phyloP scores from a whole-genome alignment of 768 basidiomycete genomes.

The Boletus rex-veris region DNA sequence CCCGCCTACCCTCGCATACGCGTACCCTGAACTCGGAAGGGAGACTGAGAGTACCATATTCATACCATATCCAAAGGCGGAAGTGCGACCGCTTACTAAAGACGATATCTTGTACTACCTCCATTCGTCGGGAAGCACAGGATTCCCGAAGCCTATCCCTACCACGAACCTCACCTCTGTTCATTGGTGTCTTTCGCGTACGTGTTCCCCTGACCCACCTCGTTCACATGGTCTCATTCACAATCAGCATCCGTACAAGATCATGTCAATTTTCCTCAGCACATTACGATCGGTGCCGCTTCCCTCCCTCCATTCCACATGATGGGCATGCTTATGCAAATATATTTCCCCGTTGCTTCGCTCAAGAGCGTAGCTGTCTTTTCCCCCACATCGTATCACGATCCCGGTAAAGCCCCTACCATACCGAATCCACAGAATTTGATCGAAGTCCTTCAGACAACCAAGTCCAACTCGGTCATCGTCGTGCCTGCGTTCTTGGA shows the following conservation, averaged over 20 bases:
- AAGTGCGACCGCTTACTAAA: not conserved
- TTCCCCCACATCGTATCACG: conserved; percentile 17
- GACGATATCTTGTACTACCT: conserved; percentile 34
- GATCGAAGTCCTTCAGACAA: conserved; percentile 15
- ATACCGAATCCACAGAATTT: conserved; percentile 20
- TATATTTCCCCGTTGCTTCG: conserved; percentile 11
- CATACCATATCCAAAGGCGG: conserved; percentile 10
- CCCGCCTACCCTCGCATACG: conserved; percentile 7
- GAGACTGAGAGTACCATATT: not conserved
- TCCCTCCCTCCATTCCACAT: conserved; percentile 24
- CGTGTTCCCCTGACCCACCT: not conserved
- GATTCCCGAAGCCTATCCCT: conserved; percentile 43
- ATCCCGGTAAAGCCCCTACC: conserved; percentile 11
- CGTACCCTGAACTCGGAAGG: conserved; percentile 7
- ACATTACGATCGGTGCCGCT: conserved; percentile 5
- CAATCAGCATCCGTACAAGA: conserved; percentile 7
- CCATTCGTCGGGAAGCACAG: conserved; percentile 51
- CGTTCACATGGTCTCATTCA: not conserved
- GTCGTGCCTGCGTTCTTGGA: conserved; percentile 25
- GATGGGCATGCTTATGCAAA: conserved; percentile 16
- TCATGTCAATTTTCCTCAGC: conserved; percentile 1
- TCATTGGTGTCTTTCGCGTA: conserved; percentile 38
- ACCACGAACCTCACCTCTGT: conserved; percentile 29
- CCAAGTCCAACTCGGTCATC: conserved; percentile 14
- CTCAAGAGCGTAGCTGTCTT: conserved; percentile 15